These are phyloP conservation scores for Ilex aquifolium DNA, from an alignment of 257 asterid species.

Conservation along the genomic window DNA sequence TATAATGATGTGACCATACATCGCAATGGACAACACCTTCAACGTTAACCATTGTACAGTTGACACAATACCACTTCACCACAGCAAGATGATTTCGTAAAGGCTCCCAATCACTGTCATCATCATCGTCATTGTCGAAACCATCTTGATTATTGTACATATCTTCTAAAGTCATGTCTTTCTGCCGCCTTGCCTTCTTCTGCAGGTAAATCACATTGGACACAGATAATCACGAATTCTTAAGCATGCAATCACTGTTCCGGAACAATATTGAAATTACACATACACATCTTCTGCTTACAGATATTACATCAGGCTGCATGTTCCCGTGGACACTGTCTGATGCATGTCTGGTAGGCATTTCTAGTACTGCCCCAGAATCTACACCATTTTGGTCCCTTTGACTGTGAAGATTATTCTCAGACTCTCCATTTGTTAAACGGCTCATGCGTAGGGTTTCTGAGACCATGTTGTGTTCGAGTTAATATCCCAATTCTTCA, in stretches of 20 bases:
- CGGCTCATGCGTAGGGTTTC: slow-evolving; percentile 34
- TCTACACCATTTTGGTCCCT: slow-evolving; percentile 18
- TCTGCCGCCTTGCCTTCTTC: slow-evolving; percentile 41
- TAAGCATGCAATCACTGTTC: background rate
- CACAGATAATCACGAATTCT: background rate
- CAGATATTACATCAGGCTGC: slow-evolving; percentile 15
- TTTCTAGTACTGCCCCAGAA: slow-evolving; percentile 12
- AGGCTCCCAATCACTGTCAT: slow-evolving; percentile 69
- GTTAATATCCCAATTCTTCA: slow-evolving; percentile 8
- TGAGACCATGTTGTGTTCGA: slow-evolving; percentile 17
- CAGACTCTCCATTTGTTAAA: slow-evolving; percentile 30
- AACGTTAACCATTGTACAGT: slow-evolving; percentile 77
- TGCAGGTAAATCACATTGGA: slow-evolving; percentile 28
- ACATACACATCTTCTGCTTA: slow-evolving; percentile 5
- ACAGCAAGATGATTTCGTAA: slow-evolving; percentile 30
- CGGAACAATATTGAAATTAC: background rate
- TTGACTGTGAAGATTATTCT: slow-evolving; percentile 26
- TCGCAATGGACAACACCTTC: slow-evolving; percentile 51
- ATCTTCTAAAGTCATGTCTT: slow-evolving; percentile 65
- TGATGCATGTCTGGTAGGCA: slow-evolving; percentile 13
- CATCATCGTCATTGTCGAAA: slow-evolving; percentile 67
- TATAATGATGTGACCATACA: slow-evolving; percentile 36
- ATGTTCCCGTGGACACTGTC: slow-evolving; percentile 8
- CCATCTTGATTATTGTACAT: slow-evolving; percentile 54
- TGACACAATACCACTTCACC: slow-evolving; percentile 83